Evolutionary conservation across 352 stramenopile genomes (phyloP).

Genomic region (Globisporangium lucens): DNA sequence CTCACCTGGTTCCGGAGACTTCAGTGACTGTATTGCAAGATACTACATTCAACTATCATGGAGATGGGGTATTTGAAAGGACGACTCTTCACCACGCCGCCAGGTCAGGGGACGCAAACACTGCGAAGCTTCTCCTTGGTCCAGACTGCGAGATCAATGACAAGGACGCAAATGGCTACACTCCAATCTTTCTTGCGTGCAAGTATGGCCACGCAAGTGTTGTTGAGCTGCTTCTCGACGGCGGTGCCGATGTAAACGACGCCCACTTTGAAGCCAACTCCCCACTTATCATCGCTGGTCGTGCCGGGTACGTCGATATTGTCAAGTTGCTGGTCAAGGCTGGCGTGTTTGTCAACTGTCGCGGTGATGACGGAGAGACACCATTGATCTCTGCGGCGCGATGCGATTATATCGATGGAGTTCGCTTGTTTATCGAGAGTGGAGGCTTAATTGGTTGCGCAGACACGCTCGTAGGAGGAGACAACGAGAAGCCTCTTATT

Average conservation of each 20-base stretch:
- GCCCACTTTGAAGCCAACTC: background rate
- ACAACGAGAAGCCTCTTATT: background rate
- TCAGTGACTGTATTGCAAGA: background rate
- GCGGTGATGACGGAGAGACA: background rate
- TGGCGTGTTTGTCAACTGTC: background rate
- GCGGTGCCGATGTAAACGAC: background rate
- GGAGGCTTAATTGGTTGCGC: background rate
- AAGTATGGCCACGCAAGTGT: background rate
- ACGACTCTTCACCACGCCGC: background rate
- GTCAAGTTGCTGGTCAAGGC: background rate
- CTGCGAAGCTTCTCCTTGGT: background rate
- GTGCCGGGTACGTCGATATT: background rate
- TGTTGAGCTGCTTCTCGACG: background rate
- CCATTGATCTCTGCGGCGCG: background rate
- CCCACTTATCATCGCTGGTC: background rate
- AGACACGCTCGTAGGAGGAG: background rate
- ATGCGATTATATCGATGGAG: background rate
- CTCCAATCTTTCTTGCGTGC: background rate
- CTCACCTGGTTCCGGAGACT: no score
- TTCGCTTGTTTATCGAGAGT: background rate
- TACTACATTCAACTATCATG: background rate
- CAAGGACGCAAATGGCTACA: background rate
- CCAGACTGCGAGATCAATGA: background rate
- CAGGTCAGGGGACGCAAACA: background rate
- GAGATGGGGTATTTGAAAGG: background rate